Conservation (phyloP, 495 filamentous ascomycete species). For the Pyrenula massariospora region DNA sequence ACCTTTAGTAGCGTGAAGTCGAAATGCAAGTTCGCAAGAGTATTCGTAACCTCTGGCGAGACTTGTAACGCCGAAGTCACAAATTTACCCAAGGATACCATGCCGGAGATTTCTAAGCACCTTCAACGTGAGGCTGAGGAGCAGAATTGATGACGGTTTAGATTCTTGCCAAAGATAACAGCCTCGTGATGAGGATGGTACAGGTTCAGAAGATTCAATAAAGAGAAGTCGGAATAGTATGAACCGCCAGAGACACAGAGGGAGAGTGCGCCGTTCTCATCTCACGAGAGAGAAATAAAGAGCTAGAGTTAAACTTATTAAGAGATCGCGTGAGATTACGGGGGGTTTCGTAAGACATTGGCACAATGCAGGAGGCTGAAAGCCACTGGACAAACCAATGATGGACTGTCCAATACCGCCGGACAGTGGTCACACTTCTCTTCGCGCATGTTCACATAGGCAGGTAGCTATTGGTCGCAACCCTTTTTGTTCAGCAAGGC, state of each 20-base stretch:
- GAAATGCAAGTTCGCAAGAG: slow-evolving; percentile 15
- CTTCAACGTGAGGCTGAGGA: too few relatives aligned
- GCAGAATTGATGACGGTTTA: too few relatives aligned
- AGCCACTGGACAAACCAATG: neutral
- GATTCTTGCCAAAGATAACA: too few relatives aligned
- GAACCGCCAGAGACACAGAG: neutral
- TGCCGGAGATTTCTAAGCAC: neutral
- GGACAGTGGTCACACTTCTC: neutral
- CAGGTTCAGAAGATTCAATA: too few relatives aligned
- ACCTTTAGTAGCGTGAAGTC: slow-evolving; percentile 18
- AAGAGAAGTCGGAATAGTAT: neutral
- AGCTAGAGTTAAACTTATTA: neutral
- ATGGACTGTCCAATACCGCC: too few relatives aligned
- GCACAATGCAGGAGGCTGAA: neutral
- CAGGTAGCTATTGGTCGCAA: neutral
- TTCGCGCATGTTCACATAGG: neutral
- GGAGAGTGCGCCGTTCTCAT: neutral
- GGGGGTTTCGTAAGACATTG: neutral
- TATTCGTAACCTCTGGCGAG: slow-evolving; percentile 10
- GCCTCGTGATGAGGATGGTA: neutral
- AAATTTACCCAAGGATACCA: neutral
- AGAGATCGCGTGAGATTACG: neutral
- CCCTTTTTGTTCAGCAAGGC: neutral
- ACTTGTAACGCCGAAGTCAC: neutral
- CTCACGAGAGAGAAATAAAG: neutral